These are phyloP conservation scores for Plasmodium adleri DNA, from an alignment of 169 alveolate genomes.

Conservation along the genomic window DNA sequence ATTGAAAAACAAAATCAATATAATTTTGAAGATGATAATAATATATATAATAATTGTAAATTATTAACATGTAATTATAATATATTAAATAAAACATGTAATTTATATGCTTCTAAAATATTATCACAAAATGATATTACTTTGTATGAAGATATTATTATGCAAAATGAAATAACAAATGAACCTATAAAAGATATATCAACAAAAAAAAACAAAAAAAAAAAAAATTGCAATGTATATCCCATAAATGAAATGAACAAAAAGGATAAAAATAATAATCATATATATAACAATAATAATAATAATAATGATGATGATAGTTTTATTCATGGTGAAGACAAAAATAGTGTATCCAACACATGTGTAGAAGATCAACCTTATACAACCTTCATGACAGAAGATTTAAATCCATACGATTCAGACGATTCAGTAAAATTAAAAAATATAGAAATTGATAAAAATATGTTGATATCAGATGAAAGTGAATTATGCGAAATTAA, in stretches of 20 bases:
- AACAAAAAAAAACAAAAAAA: neutral
- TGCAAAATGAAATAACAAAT: too few relatives aligned
- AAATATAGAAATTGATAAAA: neutral
- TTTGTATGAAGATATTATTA: neutral
- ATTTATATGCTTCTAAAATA: neutral
- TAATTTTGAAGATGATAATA: neutral
- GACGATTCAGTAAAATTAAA: neutral
- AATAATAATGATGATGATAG: neutral
- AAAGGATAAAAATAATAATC: neutral
- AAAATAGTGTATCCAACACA: neutral
- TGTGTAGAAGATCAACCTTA: neutral
- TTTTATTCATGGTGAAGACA: neutral
- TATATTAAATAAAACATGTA: constrained; percentile 15
- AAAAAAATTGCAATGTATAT: neutral
- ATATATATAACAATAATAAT: neutral
- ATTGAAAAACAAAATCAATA: too few relatives aligned
- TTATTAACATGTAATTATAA: constrained; percentile 12
- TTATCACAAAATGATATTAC: too few relatives aligned
- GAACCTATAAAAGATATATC: too few relatives aligned
- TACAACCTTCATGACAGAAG: neutral
- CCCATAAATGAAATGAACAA: neutral
- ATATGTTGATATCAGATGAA: constrained; percentile 2
- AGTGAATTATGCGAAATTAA: neutral
- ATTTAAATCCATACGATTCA: neutral
- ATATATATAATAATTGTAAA: constrained; percentile 8